Percentiles rank a stretch among this genome's conserved stretches.
These are phyloP conservation scores for Russula brevipes DNA, from an alignment of 768 basidiomycete species.

Conservation along the genomic window DNA sequence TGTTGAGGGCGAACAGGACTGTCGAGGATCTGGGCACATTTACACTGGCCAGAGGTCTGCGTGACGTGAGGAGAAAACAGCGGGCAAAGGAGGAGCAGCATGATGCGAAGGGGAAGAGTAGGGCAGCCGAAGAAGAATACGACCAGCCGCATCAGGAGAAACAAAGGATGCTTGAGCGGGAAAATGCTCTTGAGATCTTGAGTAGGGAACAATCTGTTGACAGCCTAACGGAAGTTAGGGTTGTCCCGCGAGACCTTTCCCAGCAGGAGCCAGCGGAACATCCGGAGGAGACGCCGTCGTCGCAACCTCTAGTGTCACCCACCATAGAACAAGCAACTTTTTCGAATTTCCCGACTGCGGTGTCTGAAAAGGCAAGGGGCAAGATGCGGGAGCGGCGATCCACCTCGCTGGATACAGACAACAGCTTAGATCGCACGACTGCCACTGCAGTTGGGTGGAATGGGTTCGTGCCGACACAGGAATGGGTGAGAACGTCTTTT, in stretches of 20 bases:
- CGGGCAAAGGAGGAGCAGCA: conserved; percentile 64
- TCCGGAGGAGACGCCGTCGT: conserved; percentile 24
- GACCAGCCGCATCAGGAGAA: conserved; percentile 57
- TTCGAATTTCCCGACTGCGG: conserved; percentile 28
- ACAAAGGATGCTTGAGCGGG: conserved; percentile 54
- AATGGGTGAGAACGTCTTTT: conserved; percentile 69
- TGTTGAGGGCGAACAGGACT: conserved; percentile 74
- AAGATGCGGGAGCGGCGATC: conserved; percentile 80
- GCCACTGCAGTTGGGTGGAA: conserved; percentile 73
- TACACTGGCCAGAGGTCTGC: conserved; percentile 77
- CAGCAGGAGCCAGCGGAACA: conserved; percentile 30
- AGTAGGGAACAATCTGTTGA: conserved; percentile 21
- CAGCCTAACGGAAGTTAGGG: conserved; percentile 22
- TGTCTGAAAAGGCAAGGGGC: conserved; percentile 86
- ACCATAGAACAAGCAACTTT: conserved; percentile 33
- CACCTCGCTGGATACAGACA: conserved; percentile 46
- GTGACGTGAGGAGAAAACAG: conserved; percentile 75
- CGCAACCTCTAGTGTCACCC: conserved; percentile 42
- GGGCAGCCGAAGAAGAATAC: conserved; percentile 34
- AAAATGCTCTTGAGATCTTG: conserved; percentile 33
- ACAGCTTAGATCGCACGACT: conserved; percentile 59
- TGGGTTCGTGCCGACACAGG: conserved; percentile 92
- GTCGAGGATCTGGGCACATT: conserved; percentile 93
- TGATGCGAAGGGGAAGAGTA: conserved; percentile 41
- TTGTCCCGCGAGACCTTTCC: conserved; percentile 20